phyloP scores from a whole-genome alignment of 495 filamentous ascomycete genomes.

The Parathielavia appendiculata region DNA sequence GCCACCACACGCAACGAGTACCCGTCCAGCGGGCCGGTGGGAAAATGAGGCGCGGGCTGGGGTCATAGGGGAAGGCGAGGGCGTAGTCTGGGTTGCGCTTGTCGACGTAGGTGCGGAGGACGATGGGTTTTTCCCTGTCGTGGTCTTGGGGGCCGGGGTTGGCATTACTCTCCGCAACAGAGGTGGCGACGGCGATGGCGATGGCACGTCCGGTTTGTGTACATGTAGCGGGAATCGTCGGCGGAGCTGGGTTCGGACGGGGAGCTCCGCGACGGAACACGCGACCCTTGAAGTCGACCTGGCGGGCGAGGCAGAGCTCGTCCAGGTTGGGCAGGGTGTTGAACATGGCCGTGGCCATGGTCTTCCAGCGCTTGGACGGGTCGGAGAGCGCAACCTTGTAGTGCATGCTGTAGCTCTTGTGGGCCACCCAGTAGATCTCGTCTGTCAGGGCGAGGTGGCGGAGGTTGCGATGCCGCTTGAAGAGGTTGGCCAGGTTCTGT shows the following conservation, averaged over 20 bases:
- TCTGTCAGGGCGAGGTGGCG: slow-evolving; percentile 2
- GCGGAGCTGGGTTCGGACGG: background rate
- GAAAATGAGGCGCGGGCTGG: background rate
- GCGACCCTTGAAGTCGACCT: slow-evolving; percentile 4
- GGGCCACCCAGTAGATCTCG: background rate
- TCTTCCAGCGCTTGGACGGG: slow-evolving; percentile 15
- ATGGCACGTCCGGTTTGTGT: background rate
- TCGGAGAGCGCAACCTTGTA: background rate
- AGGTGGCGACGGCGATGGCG: no score
- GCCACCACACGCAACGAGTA: background rate
- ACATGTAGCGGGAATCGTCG: no score
- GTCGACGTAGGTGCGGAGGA: background rate
- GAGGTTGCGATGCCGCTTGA: background rate
- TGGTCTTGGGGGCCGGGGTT: no score
- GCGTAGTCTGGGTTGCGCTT: no score
- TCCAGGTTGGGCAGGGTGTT: background rate
- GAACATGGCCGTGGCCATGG: slow-evolving; percentile 14
- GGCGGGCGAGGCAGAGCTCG: background rate
- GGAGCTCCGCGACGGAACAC: background rate
- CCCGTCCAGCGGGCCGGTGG: background rate
- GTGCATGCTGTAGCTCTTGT: background rate
- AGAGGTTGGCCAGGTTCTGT: background rate
- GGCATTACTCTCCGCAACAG: no score
- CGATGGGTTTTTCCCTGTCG: no score
- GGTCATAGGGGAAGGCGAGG: no score